Percentiles rank a stretch among this genome's conserved stretches.
Evolutionary conservation across 2,329 filamentous ascomycete species (phyloP).

Genomic region (Gliomastix tumulicola): DNA sequence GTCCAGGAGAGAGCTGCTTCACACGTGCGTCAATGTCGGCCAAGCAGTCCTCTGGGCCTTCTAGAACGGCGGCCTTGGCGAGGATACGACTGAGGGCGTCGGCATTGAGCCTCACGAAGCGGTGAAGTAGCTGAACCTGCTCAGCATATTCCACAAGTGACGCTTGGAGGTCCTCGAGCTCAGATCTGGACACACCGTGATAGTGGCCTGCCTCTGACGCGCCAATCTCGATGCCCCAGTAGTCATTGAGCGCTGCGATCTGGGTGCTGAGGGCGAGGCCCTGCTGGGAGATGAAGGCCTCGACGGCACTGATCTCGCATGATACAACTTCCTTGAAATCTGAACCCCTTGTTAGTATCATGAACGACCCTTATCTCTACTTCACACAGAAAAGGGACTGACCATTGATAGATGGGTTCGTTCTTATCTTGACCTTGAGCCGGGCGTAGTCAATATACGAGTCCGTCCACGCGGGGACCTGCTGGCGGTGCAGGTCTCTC

Average conservation of each 20-base stretch:
- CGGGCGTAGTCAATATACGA: neutral
- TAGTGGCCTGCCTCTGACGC: neutral
- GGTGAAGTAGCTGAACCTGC: neutral
- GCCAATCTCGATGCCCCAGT: neutral
- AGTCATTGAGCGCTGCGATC: neutral
- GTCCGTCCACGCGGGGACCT: neutral
- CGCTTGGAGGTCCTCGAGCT: neutral
- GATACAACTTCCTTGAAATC: no score
- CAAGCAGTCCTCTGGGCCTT: no score
- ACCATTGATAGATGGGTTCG: no score
- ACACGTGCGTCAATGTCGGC: neutral
- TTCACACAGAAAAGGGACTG: no score
- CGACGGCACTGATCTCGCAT: no score
- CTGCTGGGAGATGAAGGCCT: no score
- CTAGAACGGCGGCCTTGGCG: neutral
- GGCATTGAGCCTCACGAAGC: neutral
- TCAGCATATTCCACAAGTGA: neutral
- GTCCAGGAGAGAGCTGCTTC: neutral
- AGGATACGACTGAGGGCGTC: neutral
- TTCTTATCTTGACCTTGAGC: neutral
- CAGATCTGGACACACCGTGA: neutral
- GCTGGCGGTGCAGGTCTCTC: neutral
- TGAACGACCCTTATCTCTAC: no score
- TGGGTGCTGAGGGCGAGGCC: neutral
- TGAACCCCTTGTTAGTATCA: no score